Evolutionary conservation across 441 rosid species (phyloP), one percentile per base, ranked within the genome.

Genomic region (Melastoma candidum): DNA sequence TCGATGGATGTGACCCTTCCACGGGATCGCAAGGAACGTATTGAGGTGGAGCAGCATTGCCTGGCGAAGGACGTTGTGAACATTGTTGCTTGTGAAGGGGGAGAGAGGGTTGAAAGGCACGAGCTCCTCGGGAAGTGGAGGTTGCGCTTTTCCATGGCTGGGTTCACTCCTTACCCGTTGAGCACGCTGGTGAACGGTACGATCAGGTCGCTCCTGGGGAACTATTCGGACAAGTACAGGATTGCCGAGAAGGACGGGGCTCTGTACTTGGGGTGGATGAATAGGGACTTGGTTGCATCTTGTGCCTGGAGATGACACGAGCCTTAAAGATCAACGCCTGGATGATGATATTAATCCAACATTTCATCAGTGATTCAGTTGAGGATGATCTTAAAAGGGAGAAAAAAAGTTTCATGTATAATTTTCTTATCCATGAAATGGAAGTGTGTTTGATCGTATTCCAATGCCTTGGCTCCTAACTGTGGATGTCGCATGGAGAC

Each of bases 41-140:
- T 89, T 59, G 77, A 78, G 24, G 83, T 85, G 11, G 93, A 89
- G 73, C 95, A 89, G 71, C 97, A 89, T 48, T 85, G 95, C 75
- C 77, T 89, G 49, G 95, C 90, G 2, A 78, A 77, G 71, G 97
- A 85, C 59, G 80, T 89, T 0, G 95, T 89, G 36, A 89, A 89
- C 71, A 85, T 89, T 46, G 72, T 89, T 3, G 95, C 97, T 0
- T 89, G 97, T 6, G 97, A 89, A 74, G 97, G 90, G 54, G 68
- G 70, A 2, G 95, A 89, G 65, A 74, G 95, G 43, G 90, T 89
- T 12, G 95, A 89, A 56, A 65, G 97, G 48, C 95, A 78, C 10
- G 97, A 89, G 61, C 88, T 85, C 26, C 67, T 82, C 9, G 87
- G 93, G 44, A 85, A 89, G 64, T 89, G 97, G 97, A 85, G 72